Base-by-base conservation (phyloP, 441 rosid species). In the Erodium texanum region DNA sequence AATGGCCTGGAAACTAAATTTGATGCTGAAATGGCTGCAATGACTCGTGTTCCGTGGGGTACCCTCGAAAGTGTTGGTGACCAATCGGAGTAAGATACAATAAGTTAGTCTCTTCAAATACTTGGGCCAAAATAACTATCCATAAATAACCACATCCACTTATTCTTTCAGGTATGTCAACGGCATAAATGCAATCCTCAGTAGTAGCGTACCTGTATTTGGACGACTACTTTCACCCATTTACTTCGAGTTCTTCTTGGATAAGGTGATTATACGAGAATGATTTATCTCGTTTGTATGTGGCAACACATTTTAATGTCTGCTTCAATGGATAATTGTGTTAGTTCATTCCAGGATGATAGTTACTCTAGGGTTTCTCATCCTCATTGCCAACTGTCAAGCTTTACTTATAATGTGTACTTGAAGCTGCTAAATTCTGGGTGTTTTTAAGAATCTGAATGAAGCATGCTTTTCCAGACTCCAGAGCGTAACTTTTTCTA, bases 1-100 rank as follows among this genome's bases (percentile, higher is more conserved):
- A 92, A 87, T 66, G 98, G 98, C 78, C 71, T 95, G 72, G 99
- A 95, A 85, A 90, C 93, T 43, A 95, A 90, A 77, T 95, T 95
- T 78, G 99, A 95, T 83, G 76, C 81, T 71, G 98, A 95, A 86
- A 92, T 95, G 97, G 95, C 90, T 67, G 87, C 83, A 63, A 95
- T 95, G 99, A 84, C 97, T 64, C 95, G 98, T 75, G 95, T 95
- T 74, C 90, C 89, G 67, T 95, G 99, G 99, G 86, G 86, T 67
- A 89, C 92, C 73, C 97, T 95, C 76, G 99, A 95, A 80, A 89
- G 98, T 78, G 99, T 94, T 54, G 99, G 98, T 64, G 98, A 94
- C 80, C 99, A 94, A 75, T 94, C 99, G 66, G 91, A 81, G 99
- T 94, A 82, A 83, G 88, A 72, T 58, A 34, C 61, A 61, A 66